A percentile compares a stretch with the other conserved stretches of the same genome.
Conservation (phyloP, 108 stramenopile species). For the Pseudonitzschia delicatissima region DNA sequence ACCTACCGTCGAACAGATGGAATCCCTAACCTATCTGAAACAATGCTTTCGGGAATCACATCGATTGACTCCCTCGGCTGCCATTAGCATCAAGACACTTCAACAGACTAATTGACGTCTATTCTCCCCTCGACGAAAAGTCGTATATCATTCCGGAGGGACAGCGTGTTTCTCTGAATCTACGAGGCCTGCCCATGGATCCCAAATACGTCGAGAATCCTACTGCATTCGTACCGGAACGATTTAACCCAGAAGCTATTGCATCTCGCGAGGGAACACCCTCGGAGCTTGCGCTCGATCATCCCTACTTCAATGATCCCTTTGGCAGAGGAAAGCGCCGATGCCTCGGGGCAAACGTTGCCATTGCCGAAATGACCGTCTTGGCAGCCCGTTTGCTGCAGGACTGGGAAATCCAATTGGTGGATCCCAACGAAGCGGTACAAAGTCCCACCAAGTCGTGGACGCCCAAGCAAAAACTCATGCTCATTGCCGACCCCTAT, state of each 20-base stretch:
- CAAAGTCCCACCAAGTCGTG: background rate
- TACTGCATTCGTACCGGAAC: constrained; percentile 28
- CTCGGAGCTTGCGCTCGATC: constrained; percentile 29
- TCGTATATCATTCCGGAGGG: background rate
- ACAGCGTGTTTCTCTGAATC: background rate
- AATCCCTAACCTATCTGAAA: background rate
- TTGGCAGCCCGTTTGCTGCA: constrained; percentile 1
- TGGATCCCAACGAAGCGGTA: background rate
- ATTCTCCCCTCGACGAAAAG: background rate
- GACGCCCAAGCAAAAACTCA: constrained; percentile 3
- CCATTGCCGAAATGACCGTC: background rate
- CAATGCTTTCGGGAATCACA: constrained; percentile 7
- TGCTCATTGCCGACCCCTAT: constrained; percentile 9
- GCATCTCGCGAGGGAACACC: constrained; percentile 30
- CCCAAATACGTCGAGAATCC: constrained; percentile 26
- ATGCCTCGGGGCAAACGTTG: constrained; percentile 2
- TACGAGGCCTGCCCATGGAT: constrained; percentile 15
- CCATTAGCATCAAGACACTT: background rate
- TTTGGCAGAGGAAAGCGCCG: constrained; percentile 30
- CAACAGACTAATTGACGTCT: background rate
- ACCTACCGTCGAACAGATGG: constrained; percentile 5
- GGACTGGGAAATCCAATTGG: constrained; percentile 7
- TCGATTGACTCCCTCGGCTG: background rate
- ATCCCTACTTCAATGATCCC: constrained; percentile 33
- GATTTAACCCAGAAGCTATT: constrained; percentile 31